Percentiles rank a stretch among this genome's conserved stretches.
Evolutionary conservation across 345 rosid genomes (phyloP).

Genomic region (Gossypium anomalum): DNA sequence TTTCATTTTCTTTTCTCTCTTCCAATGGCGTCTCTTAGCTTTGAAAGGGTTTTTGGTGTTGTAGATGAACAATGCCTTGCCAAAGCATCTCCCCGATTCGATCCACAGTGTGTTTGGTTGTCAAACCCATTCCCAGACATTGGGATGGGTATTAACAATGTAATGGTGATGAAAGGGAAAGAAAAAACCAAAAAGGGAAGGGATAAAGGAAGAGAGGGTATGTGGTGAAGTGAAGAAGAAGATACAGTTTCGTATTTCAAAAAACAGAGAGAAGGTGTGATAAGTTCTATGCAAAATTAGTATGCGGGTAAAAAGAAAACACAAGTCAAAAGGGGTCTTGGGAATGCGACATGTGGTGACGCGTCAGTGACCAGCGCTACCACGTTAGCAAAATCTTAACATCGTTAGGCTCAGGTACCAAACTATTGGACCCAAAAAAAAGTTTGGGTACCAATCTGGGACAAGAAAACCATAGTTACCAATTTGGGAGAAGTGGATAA

Average conservation of each 20-base stretch:
- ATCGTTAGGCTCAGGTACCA: too few relatives aligned
- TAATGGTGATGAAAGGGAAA: neutral
- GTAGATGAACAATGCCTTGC: neutral
- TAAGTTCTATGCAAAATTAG: neutral
- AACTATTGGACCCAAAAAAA: too few relatives aligned
- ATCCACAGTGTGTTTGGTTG: neutral
- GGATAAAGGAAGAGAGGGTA: neutral
- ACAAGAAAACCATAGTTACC: too few relatives aligned
- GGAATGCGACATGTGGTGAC: too few relatives aligned
- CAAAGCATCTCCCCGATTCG: neutral
- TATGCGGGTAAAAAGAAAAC: neutral
- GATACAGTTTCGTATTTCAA: neutral
- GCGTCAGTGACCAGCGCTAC: too few relatives aligned
- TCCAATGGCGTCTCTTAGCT: neutral
- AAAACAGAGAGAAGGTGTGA: neutral
- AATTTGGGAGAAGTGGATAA: too few relatives aligned
- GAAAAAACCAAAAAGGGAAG: neutral
- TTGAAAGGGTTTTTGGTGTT: neutral
- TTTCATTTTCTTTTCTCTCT: neutral
- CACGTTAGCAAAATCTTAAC: too few relatives aligned
- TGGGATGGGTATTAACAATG: neutral
- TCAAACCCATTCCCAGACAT: neutral
- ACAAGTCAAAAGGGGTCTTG: too few relatives aligned
- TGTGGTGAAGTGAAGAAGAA: neutral
- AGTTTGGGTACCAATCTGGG: too few relatives aligned